Percentiles rank a stretch among this genome's conserved stretches.
These are phyloP conservation scores for Trichoderma koningiopsis DNA, from an alignment of 2,329 filamentous ascomycete genomes.

Conservation along the genomic window DNA sequence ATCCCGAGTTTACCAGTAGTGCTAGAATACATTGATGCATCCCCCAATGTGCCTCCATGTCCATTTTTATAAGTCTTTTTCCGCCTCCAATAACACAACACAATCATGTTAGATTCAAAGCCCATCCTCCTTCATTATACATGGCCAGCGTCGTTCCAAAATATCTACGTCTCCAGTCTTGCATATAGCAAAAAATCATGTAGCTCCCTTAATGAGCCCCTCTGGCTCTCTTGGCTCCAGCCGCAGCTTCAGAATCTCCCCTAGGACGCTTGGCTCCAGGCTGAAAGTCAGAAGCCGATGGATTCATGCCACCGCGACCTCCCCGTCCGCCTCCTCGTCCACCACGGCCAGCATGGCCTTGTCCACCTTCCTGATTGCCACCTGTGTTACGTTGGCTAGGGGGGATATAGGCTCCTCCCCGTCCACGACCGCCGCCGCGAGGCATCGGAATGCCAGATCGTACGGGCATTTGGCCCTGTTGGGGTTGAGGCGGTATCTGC, in stretches of 20 bases:
- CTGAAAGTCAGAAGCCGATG: conserved; percentile 57
- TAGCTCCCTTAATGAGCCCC: conserved; percentile 40
- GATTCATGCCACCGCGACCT: conserved; percentile 51
- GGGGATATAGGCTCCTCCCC: conserved; percentile 43
- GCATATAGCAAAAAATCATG: background rate
- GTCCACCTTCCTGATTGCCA: conserved; percentile 41
- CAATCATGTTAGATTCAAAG: conserved; percentile 14
- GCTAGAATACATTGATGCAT: conserved; percentile 23
- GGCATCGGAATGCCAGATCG: conserved; percentile 47
- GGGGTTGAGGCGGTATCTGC: conserved; percentile 31
- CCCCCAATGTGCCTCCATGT: conserved; percentile 3
- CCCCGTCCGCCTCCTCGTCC: conserved; percentile 47
- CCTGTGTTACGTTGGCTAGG: conserved; percentile 42
- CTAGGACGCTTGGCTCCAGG: conserved; percentile 60
- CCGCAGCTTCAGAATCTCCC: conserved; percentile 52
- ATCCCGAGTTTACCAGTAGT: conserved; percentile 8
- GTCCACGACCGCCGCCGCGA: conserved; percentile 45
- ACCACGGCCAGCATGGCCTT: conserved; percentile 38
- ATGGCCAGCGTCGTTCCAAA: conserved; percentile 6
- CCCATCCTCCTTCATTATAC: conserved; percentile 23
- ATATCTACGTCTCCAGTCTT: background rate
- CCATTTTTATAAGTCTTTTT: conserved; percentile 15
- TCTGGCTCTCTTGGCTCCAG: conserved; percentile 47
- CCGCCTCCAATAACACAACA: background rate
- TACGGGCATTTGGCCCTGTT: conserved; percentile 30